A percentile compares a stretch with the other conserved stretches of the same genome.
Conservation (phyloP, 2,329 filamentous ascomycete genomes). For the Pseudonectria foliicola region DNA sequence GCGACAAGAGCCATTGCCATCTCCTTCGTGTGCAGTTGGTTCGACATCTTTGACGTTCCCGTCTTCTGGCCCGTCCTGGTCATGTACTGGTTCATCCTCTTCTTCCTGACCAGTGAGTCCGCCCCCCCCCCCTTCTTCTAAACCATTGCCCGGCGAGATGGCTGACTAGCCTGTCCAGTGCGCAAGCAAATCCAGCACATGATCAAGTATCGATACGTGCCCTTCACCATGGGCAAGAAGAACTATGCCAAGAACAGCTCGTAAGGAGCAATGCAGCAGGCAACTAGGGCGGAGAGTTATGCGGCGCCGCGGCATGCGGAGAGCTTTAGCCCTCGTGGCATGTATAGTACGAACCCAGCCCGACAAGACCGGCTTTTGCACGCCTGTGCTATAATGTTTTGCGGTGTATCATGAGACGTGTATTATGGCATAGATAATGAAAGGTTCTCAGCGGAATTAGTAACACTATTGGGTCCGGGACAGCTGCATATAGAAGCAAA, state of each 20-base stretch:
- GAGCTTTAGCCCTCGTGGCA: conserved; percentile 1
- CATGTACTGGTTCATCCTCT: conserved; percentile 97
- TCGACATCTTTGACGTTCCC: conserved; percentile 88
- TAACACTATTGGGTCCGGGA: too few species aligned
- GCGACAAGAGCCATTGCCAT: conserved; percentile 82
- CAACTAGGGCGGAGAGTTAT: too few species aligned
- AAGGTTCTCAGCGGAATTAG: too few species aligned
- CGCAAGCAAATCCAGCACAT: conserved; percentile 99
- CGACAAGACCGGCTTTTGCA: too few species aligned
- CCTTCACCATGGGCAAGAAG: conserved; percentile 86
- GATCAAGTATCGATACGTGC: conserved; percentile 99
- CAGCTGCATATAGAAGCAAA: too few species aligned
- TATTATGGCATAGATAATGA: too few species aligned
- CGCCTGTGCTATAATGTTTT: too few species aligned
- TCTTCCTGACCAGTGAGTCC: conserved; percentile 83
- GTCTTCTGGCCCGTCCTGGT: conserved; percentile 99
- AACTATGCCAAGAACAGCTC: conserved; percentile 63
- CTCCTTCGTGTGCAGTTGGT: conserved; percentile 84
- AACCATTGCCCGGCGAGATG: background rate
- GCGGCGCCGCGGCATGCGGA: too few species aligned
- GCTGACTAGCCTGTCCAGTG: conserved; percentile 51
- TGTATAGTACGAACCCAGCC: conserved; percentile 1
- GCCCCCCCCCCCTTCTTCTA: too few species aligned
- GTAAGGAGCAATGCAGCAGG: conserved; percentile 14
- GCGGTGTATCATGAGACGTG: too few species aligned